Percentiles rank a stretch among this genome's conserved stretches.
Evolutionary conservation across 495 filamentous ascomycete species (phyloP).

Genomic region (Daldinia concentrica): DNA sequence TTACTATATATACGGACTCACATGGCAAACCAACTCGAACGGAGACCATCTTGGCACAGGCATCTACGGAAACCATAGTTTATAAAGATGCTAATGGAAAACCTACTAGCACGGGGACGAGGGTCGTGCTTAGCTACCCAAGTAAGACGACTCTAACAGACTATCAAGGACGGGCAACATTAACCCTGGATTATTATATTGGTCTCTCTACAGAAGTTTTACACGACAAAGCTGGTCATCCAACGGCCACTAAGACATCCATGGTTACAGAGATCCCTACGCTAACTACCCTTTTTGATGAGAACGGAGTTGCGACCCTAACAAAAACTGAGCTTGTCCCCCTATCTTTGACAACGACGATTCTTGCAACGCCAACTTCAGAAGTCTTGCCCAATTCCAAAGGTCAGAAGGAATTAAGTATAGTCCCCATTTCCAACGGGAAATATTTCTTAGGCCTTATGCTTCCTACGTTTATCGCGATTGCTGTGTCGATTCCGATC

Average conservation of each 20-base stretch:
- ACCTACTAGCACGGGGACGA: conserved; percentile 14
- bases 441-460: conserved; percentile 48
- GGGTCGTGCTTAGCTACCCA: conserved; percentile 8
- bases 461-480: conserved; percentile 48
- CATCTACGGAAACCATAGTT: neutral
- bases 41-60: conserved; percentile 11
- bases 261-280: conserved; percentile 16
- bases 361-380: conserved; percentile 24
- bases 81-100: conserved; percentile 17
- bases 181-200: conserved; percentile 33
- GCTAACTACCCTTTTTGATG: conserved; percentile 30
- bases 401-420: conserved; percentile 14
- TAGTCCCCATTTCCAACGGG: conserved; percentile 32
- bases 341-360: conserved; percentile 20
- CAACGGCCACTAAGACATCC: conserved; percentile 33
- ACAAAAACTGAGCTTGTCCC: conserved; percentile 37
- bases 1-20: conserved; percentile 10
- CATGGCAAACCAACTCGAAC: conserved; percentile 22
- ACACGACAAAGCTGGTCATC: conserved; percentile 19
- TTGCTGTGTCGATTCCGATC: conserved; percentile 42
- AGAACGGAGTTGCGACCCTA: conserved; percentile 19
- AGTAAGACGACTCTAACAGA: conserved; percentile 31
- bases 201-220: conserved; percentile 17
- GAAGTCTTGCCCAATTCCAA: conserved; percentile 9
- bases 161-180: conserved; percentile 28